These are phyloP conservation scores for Debaryomyces fabryi DNA, from an alignment of 1,139 yeast genomes.

Conservation along the genomic window DNA sequence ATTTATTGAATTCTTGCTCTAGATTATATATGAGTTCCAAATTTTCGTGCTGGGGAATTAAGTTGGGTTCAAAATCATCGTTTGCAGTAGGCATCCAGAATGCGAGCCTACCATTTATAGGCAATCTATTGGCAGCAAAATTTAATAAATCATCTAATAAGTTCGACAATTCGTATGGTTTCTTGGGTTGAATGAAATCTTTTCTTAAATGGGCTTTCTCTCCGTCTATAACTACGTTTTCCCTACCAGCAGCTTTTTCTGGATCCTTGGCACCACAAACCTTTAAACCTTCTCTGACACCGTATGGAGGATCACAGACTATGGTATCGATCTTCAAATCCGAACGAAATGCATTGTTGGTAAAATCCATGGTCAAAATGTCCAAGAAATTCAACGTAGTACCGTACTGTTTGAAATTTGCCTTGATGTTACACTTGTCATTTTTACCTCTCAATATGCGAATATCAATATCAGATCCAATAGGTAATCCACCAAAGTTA, in stretches of 20 bases:
- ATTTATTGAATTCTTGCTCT: slow-evolving; percentile 87
- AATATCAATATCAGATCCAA: slow-evolving; percentile 93
- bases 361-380: slow-evolving; percentile 89
- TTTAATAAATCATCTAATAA: slow-evolving; percentile 74
- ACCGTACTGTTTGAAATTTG: slow-evolving; percentile 78
- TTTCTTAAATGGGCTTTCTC: slow-evolving; percentile 73
- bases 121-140: slow-evolving; percentile 73
- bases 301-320: slow-evolving; percentile 97
- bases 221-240: slow-evolving; percentile 71
- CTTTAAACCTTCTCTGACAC: slow-evolving; percentile 92
- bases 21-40: slow-evolving; percentile 72
- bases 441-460: slow-evolving; percentile 79
- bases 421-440: slow-evolving; percentile 47
- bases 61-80: slow-evolving; percentile 74
- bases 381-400: slow-evolving; percentile 65
- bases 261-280: slow-evolving; percentile 84
- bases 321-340: slow-evolving; percentile 73
- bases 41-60: slow-evolving; percentile 77
- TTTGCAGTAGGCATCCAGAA: slow-evolving; percentile 99
- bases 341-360: slow-evolving; percentile 78
- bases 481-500: slow-evolving; percentile 74
- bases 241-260: slow-evolving; percentile 61
- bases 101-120: slow-evolving; percentile 75
- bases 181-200: slow-evolving; percentile 91
- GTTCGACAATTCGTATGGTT: slow-evolving; percentile 79